Conservation (phyloP, 495 filamentous ascomycete species). For the Durotheca rogersii region DNA sequence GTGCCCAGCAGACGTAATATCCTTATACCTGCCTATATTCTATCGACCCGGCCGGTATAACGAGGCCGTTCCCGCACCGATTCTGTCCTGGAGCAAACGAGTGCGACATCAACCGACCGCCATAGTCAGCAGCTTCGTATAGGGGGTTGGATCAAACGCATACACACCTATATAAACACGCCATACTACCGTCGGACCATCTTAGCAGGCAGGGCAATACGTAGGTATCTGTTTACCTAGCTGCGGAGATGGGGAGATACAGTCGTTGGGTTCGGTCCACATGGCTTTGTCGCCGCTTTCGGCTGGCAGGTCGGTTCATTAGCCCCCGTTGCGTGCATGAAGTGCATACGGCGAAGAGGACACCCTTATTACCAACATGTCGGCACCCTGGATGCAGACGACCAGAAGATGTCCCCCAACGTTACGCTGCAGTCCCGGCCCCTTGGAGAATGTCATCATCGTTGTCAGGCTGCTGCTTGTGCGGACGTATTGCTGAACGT, state of each 20-base stretch:
- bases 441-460: conserved; percentile 1
- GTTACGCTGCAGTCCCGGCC: conserved; percentile 27
- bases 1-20: not conserved
- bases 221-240: too few relatives aligned
- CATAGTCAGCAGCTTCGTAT: too few relatives aligned
- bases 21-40: not conserved
- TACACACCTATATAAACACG: too few relatives aligned
- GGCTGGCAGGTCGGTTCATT: conserved; percentile 24
- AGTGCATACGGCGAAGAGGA: conserved; percentile 20
- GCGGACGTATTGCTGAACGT: too few relatives aligned
- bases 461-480: too few relatives aligned
- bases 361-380: conserved; percentile 26
- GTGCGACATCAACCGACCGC: too few relatives aligned
- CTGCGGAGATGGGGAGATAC: conserved; percentile 8
- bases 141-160: too few relatives aligned
- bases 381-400: conserved; percentile 26
- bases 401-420: conserved; percentile 16
- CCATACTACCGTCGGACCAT: too few relatives aligned
- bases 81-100: too few relatives aligned
- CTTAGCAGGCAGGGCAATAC: too few relatives aligned
- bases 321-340: conserved; percentile 31
- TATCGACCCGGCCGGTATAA: too few relatives aligned
- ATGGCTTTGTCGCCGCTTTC: conserved; percentile 24
- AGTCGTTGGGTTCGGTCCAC: conserved; percentile 18
- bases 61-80: too few relatives aligned